These are phyloP conservation scores for Boletales sp. DNA, from an alignment of 768 basidiomycete species.

Conservation along the genomic window DNA sequence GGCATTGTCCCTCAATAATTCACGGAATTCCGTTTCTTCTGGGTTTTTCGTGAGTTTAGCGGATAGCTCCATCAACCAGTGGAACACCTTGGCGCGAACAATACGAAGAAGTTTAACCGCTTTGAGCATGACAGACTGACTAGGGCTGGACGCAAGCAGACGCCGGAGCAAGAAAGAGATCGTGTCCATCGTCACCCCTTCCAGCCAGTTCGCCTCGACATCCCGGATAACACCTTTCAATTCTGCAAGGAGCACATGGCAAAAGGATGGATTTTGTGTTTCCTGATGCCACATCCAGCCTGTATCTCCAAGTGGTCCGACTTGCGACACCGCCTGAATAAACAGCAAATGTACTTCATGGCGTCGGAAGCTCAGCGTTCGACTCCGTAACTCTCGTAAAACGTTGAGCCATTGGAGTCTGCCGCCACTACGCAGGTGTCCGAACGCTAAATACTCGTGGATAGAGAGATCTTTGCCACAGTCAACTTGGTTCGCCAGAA, in stretches of 20 bases:
- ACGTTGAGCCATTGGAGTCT: constrained; percentile 51
- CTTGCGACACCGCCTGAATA: constrained; percentile 42
- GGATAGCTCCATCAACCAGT: constrained; percentile 36
- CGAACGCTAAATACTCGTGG: constrained; percentile 46
- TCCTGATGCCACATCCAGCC: constrained; percentile 42
- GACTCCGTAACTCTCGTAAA: constrained; percentile 38
- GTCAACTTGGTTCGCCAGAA: constrained; percentile 38
- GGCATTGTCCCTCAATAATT: constrained; percentile 33
- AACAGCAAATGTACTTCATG: constrained; percentile 42
- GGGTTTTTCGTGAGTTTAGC: constrained; percentile 14
- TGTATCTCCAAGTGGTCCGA: constrained; percentile 27
- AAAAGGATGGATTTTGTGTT: constrained; percentile 31
- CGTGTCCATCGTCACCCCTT: constrained; percentile 29
- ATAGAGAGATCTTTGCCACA: constrained; percentile 39
- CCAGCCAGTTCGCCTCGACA: constrained; percentile 41
- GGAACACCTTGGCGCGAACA: constrained; percentile 28
- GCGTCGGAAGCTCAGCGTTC: constrained; percentile 35
- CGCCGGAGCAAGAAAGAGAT: constrained; percentile 35
- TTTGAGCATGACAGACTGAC: constrained; percentile 6
- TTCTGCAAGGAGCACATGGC: constrained; percentile 33
- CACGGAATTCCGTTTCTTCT: constrained; percentile 11
- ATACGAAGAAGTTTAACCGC: constrained; percentile 27
- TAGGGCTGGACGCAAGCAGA: constrained; percentile 28
- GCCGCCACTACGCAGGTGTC: constrained; percentile 41
- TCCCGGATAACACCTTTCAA: constrained; percentile 30